Evolutionary conservation across 1,284 basidiomycete genomes (phyloP).

Genomic region (Trichosporon inkin): DNA sequence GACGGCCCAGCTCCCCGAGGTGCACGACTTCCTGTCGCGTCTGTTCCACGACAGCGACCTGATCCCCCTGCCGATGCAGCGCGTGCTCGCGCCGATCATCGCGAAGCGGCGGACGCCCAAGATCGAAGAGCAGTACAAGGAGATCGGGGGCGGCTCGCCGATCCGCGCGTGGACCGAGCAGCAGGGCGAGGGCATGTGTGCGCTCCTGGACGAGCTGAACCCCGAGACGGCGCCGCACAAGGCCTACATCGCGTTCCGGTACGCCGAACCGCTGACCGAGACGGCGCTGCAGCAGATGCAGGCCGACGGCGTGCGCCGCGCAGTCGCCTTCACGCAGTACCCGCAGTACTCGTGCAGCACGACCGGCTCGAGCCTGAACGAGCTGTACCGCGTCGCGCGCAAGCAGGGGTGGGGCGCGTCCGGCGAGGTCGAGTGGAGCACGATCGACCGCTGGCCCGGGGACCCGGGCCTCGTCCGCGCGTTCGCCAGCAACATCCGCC

Average conservation of each 20-base stretch:
- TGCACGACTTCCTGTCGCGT: slow-evolving; percentile 83
- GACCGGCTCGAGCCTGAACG: slow-evolving; percentile 94
- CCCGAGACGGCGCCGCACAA: slow-evolving; percentile 94
- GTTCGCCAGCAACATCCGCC: slow-evolving; percentile 81
- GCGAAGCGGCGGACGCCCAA: slow-evolving; percentile 86
- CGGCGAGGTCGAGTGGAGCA: slow-evolving; percentile 80
- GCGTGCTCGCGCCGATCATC: slow-evolving; percentile 78
- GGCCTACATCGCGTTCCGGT: slow-evolving; percentile 89
- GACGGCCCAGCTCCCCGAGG: slow-evolving; percentile 67
- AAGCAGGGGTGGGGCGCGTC: slow-evolving; percentile 54
- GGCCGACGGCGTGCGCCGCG: slow-evolving; percentile 83
- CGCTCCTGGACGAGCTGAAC: slow-evolving; percentile 85
- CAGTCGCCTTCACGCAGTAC: slow-evolving; percentile 96
- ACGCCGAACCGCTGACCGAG: slow-evolving; percentile 84
- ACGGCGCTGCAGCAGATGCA: slow-evolving; percentile 79
- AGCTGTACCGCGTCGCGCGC: slow-evolving; percentile 63
- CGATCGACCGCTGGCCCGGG: slow-evolving; percentile 97
- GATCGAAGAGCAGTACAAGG: slow-evolving; percentile 90
- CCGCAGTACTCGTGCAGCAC: slow-evolving; percentile 99
- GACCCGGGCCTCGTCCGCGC: slow-evolving; percentile 92
- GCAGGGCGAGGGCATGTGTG: slow-evolving; percentile 87
- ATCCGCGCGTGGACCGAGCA: slow-evolving; percentile 84
- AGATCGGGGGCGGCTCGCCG: slow-evolving; percentile 97
- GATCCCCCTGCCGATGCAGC: slow-evolving; percentile 92
- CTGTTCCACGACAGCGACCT: slow-evolving; percentile 94